These are phyloP conservation scores for Penicillium odoratum DNA, from an alignment of 495 filamentous ascomycete species.

Conservation along the genomic window DNA sequence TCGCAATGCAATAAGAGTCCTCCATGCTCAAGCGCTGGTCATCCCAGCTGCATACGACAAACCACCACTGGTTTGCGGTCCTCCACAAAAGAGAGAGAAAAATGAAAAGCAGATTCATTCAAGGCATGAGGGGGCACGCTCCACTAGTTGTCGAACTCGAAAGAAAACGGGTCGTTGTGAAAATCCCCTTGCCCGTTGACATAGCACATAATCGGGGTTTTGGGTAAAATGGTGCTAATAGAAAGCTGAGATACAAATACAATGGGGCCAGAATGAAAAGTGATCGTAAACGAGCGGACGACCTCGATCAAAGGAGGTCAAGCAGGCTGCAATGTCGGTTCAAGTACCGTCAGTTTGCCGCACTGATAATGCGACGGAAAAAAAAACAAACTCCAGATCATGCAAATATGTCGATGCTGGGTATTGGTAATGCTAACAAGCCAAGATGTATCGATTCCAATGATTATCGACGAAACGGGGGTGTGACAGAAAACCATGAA, in stretches of 20 bases:
- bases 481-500: constrained; percentile 3
- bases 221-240: constrained; percentile 9
- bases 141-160: constrained; percentile 8
- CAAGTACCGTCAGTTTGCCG: constrained; percentile 9
- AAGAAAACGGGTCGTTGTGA: constrained; percentile 6
- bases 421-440: constrained; percentile 18
- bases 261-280: background rate
- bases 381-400: constrained; percentile 29
- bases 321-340: constrained; percentile 11
- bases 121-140: constrained; percentile 4
- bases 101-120: constrained; percentile 1
- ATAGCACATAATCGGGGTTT: constrained; percentile 3
- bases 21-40: background rate
- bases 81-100: background rate
- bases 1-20: constrained; percentile 3
- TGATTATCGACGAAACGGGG: constrained; percentile 5
- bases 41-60: background rate
- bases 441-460: constrained; percentile 13
- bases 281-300: constrained; percentile 23
- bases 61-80: background rate
- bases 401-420: constrained; percentile 30
- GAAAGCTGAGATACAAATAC: constrained; percentile 12
- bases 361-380: constrained; percentile 23
- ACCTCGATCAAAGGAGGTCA: constrained; percentile 14
- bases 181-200: constrained; percentile 6